Conservation (phyloP, 2,329 filamentous ascomycete genomes). For the Penicillium digitatum region DNA sequence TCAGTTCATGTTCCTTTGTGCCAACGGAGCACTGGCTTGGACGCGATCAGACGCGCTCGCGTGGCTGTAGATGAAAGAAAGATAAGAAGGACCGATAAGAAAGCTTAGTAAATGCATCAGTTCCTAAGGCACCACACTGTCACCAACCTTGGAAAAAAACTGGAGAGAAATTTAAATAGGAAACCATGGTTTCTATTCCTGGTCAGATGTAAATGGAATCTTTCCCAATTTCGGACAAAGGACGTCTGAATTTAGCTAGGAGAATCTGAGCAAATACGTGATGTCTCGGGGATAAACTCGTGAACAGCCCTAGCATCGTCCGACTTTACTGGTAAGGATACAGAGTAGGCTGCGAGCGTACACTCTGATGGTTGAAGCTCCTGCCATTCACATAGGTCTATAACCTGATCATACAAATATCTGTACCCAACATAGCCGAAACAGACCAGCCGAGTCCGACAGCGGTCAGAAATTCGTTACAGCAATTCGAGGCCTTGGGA, state of each 20-base stretch:
- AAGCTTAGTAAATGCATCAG: neutral
- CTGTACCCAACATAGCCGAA: no score
- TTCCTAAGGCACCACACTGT: neutral
- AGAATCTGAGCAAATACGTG: neutral
- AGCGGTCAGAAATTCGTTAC: no score
- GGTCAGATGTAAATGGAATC: no score
- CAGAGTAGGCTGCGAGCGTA: neutral
- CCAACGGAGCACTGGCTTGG: neutral
- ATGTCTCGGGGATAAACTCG: neutral
- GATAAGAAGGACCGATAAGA: conserved; percentile 1
- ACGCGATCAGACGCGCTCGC: conserved; percentile 17
- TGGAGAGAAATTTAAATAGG: neutral
- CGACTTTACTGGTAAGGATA: neutral
- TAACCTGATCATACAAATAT: no score
- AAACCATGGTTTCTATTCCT: neutral
- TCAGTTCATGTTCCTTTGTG: neutral
- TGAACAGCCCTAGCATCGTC: neutral
- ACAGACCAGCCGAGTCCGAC: no score
- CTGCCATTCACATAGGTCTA: no score
- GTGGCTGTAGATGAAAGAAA: conserved; percentile 3
- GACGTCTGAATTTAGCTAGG: neutral
- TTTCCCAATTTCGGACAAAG: neutral
- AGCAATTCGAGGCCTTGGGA: no score
- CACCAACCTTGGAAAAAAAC: neutral
- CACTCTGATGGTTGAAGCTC: no score